Evolutionary conservation across 2,329 filamentous ascomycete species (phyloP).

Genomic region (Dactylellina cionopaga): DNA sequence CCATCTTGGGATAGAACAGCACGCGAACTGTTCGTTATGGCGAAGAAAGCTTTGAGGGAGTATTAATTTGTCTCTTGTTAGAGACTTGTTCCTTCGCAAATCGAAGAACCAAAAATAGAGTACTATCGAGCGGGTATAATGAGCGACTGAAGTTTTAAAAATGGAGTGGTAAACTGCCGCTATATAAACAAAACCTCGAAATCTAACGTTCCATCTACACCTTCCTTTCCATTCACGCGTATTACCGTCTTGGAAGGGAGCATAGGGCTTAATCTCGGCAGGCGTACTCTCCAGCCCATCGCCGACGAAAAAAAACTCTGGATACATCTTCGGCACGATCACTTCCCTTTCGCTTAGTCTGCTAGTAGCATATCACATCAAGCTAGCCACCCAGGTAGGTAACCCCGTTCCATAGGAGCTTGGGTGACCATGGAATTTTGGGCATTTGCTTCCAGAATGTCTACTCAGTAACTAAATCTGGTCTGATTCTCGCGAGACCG

Average conservation of each 20-base stretch:
- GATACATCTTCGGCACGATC: constrained; percentile 10
- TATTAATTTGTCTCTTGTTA: too few species aligned
- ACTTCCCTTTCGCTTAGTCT: constrained; percentile 26
- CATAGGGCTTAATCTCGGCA: constrained; percentile 29
- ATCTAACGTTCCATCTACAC: constrained; percentile 25
- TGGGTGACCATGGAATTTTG: neutral
- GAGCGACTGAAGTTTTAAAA: too few species aligned
- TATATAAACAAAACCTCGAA: constrained; percentile 42
- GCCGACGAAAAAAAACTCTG: constrained; percentile 40
- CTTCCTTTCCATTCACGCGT: constrained; percentile 7
- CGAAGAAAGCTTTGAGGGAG: too few species aligned
- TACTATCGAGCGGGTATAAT: constrained; percentile 16
- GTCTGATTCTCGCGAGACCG: constrained; percentile 16
- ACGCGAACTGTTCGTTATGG: constrained; percentile 21
- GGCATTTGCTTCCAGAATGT: constrained; percentile 24
- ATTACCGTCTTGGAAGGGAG: constrained; percentile 16
- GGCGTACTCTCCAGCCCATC: constrained; percentile 21
- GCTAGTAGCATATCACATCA: constrained; percentile 42
- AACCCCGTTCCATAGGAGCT: too few species aligned
- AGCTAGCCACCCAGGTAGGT: constrained; percentile 21
- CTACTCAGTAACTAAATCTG: constrained; percentile 16
- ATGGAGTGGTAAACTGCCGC: constrained; percentile 4
- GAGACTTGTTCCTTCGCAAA: constrained; percentile 17
- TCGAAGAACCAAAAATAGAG: neutral
- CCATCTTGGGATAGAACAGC: constrained; percentile 32